phyloP scores from a whole-genome alignment of 139 green algal genomes.

The Chlamydomonas sp. region DNA sequence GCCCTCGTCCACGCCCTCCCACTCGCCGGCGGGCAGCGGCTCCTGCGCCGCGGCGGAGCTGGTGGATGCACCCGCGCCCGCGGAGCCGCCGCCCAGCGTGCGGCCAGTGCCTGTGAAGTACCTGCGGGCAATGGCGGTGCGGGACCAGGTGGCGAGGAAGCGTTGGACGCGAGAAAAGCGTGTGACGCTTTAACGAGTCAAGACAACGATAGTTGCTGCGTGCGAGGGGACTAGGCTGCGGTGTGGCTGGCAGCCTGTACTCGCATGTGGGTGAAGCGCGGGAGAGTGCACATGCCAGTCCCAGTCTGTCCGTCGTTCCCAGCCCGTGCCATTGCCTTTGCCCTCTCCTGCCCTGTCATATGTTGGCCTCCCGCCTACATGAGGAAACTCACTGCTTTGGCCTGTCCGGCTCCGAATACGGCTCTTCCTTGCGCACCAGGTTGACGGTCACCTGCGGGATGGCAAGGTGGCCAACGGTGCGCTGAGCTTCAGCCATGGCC shows the following conservation, averaged over 20 bases:
- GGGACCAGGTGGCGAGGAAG: not conserved
- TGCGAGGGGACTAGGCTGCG: too few species aligned
- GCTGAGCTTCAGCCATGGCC: not conserved
- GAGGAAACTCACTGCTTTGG: conserved; percentile 48
- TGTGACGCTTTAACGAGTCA: too few species aligned
- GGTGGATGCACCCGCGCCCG: conserved; percentile 22
- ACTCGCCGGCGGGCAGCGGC: conserved; percentile 55
- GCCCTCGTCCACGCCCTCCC: conserved; percentile 78
- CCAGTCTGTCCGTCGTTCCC: not conserved
- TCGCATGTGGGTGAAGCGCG: too few species aligned
- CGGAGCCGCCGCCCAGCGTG: conserved; percentile 50
- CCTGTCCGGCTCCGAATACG: conserved; percentile 67
- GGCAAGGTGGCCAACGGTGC: not conserved
- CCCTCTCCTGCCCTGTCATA: not conserved
- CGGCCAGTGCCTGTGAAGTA: conserved; percentile 78
- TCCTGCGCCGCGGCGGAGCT: conserved; percentile 1
- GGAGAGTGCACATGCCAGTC: too few species aligned
- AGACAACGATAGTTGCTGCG: too few species aligned
- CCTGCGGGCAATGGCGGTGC: conserved; percentile 7
- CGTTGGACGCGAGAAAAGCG: not conserved
- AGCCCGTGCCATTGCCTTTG: not conserved
- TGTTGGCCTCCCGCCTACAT: not conserved
- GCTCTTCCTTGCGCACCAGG: conserved; percentile 79
- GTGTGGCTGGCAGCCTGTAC: too few species aligned
- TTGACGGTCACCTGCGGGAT: conserved; percentile 80